Percentiles rank a stretch among this genome's conserved stretches.
phyloP scores from a whole-genome alignment of 441 rosid species.

The Erodium texanum region DNA sequence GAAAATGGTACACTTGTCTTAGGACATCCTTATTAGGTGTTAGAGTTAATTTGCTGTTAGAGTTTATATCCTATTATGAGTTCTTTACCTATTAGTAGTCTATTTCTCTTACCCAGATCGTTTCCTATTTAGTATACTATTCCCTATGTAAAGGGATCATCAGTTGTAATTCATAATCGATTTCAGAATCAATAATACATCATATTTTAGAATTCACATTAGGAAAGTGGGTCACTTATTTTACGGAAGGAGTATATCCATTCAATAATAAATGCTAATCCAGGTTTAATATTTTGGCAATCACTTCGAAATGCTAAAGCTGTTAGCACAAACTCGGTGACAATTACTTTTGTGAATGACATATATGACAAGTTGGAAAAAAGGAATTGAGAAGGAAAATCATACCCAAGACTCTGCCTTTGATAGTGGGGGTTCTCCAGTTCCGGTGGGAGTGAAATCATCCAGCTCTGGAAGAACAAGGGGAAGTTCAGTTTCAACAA shows the following conservation, averaged over 20 bases:
- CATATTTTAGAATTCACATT: no score
- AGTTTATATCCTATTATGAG: no score
- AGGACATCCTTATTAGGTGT: not conserved
- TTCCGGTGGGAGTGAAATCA: conserved; percentile 88
- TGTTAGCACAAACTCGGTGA: not conserved
- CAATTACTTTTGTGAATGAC: not conserved
- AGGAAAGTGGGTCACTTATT: not conserved
- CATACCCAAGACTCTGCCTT: conserved; percentile 82
- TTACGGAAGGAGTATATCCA: not conserved
- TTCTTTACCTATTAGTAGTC: no score
- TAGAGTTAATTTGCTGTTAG: no score
- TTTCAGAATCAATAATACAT: no score
- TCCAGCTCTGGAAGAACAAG: conserved; percentile 80
- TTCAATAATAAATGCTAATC: not conserved
- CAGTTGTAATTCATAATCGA: no score
- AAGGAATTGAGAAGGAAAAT: not conserved
- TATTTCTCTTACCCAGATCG: no score
- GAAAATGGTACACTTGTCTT: not conserved
- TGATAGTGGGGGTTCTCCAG: conserved; percentile 89
- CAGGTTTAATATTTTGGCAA: not conserved
- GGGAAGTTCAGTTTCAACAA: conserved; percentile 72
- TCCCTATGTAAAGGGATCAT: no score
- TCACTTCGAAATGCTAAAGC: not conserved
- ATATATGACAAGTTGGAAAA: not conserved
- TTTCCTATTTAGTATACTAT: no score